Evolutionary conservation across 495 filamentous ascomycete species (phyloP), one percentile per base, ranked within the genome.

Genomic region (Aspergillus indologenus): DNA sequence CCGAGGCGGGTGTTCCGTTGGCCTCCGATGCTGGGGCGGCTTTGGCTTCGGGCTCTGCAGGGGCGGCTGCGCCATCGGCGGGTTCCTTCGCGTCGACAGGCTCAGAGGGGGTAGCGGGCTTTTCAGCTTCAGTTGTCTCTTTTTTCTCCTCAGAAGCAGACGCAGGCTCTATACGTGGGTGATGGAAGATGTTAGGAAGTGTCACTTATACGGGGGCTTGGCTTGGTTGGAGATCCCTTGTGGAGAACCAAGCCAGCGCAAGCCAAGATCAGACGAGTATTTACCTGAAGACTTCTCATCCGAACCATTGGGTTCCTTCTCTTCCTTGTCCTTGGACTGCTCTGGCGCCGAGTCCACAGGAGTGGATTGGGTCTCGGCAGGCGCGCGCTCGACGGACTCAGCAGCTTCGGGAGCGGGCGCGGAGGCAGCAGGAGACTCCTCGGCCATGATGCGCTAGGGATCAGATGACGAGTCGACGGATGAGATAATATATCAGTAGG

Each of bases 1-100:
- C 63, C 11, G 74, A 67, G 15, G 75, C 69, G 53, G 80, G 74
- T 23, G 77, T 73, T 60, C 78, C 79, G 65, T 81, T 81, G 31
- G 72, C 66, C 58, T 68, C 65, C 50, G 68, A 54, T n/a, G 62
- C 63, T 29, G 59, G 42, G 24, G 65, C 62, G 59, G 64, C 57
- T 42, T 66, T 61, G 57, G 63, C 58, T 42, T 66, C 67, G 42
- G 65, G 49, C 56, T 72, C 67, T 45, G 63, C 63, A 52, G 69
- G 55, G 42, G 64, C 66, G 54, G 65, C 65, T 24, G 61, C 65
- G 26, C 53, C 59, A 31, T 65, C 65, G 2, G 65, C 62, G 23
- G 68, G 61, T 58, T 70, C 69, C 61, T 77, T 71, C 54, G 66
- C 58, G 58, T 79, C 74, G 43, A 65, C 53, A 31, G 67, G 40